Conservation (phyloP, 2,329 filamentous ascomycete genomes). For the Alternaria sp. region DNA sequence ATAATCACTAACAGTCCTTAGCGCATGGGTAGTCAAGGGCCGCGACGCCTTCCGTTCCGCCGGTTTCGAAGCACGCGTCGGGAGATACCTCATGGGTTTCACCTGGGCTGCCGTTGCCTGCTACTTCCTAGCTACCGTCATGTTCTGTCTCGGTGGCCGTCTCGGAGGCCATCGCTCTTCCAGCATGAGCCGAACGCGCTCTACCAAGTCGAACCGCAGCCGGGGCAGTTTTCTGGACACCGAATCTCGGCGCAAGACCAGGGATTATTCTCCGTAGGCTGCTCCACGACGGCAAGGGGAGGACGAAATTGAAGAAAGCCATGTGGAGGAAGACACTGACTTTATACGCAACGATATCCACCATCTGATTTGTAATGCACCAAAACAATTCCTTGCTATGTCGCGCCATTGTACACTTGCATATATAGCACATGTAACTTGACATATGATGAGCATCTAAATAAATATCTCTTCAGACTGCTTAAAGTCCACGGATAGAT, state of each 20-base stretch:
- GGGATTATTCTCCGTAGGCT: conserved; percentile 21
- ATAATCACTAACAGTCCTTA: conserved; percentile 41
- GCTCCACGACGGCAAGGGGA: not conserved
- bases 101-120: conserved; percentile 75
- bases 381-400: conserved; percentile 4
- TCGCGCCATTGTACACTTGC: not conserved
- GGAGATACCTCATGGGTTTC: conserved; percentile 76
- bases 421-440: not conserved
- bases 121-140: conserved; percentile 70
- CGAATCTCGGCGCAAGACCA: conserved; percentile 56
- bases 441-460: not conserved
- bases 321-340: not conserved
- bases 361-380: conserved; percentile 24
- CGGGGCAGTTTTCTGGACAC: conserved; percentile 65
- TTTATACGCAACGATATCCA: conserved; percentile 32
- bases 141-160: conserved; percentile 71
- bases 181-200: conserved; percentile 57
- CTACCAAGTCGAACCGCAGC: conserved; percentile 53
- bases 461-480: not conserved
- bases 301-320: not conserved
- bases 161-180: conserved; percentile 57
- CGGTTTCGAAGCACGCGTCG: conserved; percentile 67
- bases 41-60: conserved; percentile 69
- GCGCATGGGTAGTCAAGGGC: conserved; percentile 73
- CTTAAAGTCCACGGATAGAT: not conserved